Evolutionary conservation across 441 rosid species (phyloP).

Genomic region (Populus tomentosa): DNA sequence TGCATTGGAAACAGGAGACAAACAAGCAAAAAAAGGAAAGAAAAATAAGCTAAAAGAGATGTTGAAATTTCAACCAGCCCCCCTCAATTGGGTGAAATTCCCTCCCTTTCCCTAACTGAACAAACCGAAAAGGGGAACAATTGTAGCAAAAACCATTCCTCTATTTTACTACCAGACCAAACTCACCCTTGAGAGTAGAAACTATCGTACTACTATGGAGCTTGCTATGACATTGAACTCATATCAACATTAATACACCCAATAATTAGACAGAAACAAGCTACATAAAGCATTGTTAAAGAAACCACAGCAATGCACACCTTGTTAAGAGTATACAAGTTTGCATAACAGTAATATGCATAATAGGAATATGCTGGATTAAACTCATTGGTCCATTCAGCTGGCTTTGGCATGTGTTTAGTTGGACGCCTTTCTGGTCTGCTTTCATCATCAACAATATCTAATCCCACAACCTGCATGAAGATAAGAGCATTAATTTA

Average conservation of each 20-base stretch:
- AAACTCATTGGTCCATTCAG: constrained; percentile 69
- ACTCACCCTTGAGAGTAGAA: no score
- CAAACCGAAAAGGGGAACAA: no score
- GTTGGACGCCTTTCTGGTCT: constrained; percentile 83
- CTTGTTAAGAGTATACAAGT: constrained; percentile 66
- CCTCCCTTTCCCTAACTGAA: no score
- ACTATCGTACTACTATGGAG: background rate
- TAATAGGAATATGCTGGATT: constrained; percentile 80
- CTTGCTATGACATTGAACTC: background rate
- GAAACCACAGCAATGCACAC: constrained; percentile 17
- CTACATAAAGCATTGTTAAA: background rate
- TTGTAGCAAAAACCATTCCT: no score
- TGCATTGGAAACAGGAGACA: no score
- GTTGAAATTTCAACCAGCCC: no score
- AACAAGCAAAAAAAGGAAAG: no score
- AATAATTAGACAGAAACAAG: constrained; percentile 8
- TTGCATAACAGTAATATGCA: constrained; percentile 69
- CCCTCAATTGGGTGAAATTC: no score
- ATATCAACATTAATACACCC: background rate
- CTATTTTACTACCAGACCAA: no score
- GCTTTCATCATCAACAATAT: constrained; percentile 80
- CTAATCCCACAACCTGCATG: constrained; percentile 73
- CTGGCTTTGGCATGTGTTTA: constrained; percentile 74
- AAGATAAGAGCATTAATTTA: background rate
- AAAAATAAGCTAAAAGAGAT: no score